Conservation (phyloP, 2,329 filamentous ascomycete genomes). For the Helotiales sp. region DNA sequence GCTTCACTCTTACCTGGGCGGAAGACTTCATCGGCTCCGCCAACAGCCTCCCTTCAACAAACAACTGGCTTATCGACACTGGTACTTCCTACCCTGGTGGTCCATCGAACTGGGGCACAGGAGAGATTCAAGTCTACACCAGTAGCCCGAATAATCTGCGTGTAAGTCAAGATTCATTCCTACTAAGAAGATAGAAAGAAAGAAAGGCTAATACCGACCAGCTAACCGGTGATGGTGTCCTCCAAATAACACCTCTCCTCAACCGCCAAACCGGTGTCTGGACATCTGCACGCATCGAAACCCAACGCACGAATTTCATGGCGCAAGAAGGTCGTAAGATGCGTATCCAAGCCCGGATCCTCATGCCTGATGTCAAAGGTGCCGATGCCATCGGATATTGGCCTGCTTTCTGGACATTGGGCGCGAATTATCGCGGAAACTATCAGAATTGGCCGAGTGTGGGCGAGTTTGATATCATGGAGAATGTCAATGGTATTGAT, state of each 20-base stretch:
- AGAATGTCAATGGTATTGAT: slow-evolving; percentile 8
- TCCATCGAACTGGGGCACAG: slow-evolving; percentile 52
- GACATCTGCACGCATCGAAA: slow-evolving; percentile 53
- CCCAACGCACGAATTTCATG: slow-evolving; percentile 44
- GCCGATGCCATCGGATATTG: background rate
- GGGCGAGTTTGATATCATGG: slow-evolving; percentile 12
- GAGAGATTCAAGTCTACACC: slow-evolving; percentile 54
- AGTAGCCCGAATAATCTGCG: slow-evolving; percentile 46
- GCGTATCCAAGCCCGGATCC: slow-evolving; percentile 47
- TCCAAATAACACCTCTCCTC: slow-evolving; percentile 46
- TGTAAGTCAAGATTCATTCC: slow-evolving; percentile 14
- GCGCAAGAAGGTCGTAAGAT: slow-evolving; percentile 44
- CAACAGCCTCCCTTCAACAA: slow-evolving; percentile 3
- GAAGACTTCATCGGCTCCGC: slow-evolving; percentile 6
- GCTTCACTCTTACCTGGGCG: background rate
- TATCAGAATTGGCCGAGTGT: slow-evolving; percentile 5
- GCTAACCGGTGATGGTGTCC: slow-evolving; percentile 46
- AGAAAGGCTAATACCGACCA: background rate
- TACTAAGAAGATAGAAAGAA: background rate
- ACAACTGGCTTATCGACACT: slow-evolving; percentile 7
- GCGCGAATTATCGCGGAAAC: background rate
- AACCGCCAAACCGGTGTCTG: slow-evolving; percentile 38
- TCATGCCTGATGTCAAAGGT: background rate
- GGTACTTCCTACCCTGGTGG: slow-evolving; percentile 6
- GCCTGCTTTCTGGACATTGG: slow-evolving; percentile 1